A percentile compares a stretch with the other conserved stretches of the same genome.
Conservation (phyloP, 2,329 filamentous ascomycete species). For the Orbilia ellipsospora region DNA sequence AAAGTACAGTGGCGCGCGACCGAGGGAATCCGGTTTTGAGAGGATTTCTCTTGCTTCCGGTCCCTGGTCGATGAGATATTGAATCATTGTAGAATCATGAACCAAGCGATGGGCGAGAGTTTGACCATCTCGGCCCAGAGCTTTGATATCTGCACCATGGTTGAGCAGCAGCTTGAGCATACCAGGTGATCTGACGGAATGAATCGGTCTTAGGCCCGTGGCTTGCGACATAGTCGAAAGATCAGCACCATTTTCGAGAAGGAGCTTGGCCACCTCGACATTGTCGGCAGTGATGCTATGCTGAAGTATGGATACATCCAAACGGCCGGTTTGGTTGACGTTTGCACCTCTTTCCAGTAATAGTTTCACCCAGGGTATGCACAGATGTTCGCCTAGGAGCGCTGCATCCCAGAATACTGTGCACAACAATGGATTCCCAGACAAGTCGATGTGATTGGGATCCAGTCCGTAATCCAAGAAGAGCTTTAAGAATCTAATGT, state of each 20-base stretch:
- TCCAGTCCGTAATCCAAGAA: slow-evolving; percentile 4
- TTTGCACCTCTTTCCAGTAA: not conserved
- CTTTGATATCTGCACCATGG: slow-evolving; percentile 4
- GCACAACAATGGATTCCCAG: not conserved
- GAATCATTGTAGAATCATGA: not conserved
- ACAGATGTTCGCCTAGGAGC: not conserved
- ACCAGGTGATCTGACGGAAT: not conserved
- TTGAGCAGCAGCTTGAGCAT: slow-evolving; percentile 9
- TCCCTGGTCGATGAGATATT: slow-evolving; percentile 2
- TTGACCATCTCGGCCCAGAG: not conserved
- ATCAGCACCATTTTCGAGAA: slow-evolving; percentile 4
- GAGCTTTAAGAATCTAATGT: not conserved
- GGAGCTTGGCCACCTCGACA: not conserved
- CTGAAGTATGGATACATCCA: not conserved
- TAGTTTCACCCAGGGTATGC: not conserved
- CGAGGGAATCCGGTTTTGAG: not conserved
- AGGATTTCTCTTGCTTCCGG: not conserved
- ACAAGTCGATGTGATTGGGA: not conserved
- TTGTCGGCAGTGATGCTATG: not conserved
- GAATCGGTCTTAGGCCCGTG: slow-evolving; percentile 2
- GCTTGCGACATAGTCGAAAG: not conserved
- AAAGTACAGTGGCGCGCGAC: slow-evolving; percentile 1
- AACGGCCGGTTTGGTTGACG: not conserved
- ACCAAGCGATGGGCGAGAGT: not conserved
- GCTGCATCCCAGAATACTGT: not conserved